Base-by-base conservation (phyloP, 2,329 filamentous ascomycete species). In the Cladosporium colombiae region DNA sequence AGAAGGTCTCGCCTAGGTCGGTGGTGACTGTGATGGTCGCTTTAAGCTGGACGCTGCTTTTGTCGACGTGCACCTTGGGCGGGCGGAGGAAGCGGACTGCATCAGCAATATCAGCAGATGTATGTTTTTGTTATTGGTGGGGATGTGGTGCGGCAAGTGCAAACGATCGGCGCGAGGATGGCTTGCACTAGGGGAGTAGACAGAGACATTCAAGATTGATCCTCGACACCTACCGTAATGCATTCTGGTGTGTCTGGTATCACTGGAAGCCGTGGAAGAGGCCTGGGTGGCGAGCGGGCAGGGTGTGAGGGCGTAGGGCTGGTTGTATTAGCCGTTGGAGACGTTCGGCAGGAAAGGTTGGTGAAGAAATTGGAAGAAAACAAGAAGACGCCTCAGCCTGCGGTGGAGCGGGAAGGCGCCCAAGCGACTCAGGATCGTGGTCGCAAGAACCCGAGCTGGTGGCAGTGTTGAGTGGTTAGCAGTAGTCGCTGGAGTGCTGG, bases 1-100 rank as follows among this genome's bases (percentile, higher is more conserved):
- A 81, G 72, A 89, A 89, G 0, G 82, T 82, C 71, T 90, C 88
- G 21, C 89, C 89, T 8, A 91, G 80, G 73, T 91, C 89, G 27
- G 88, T 90, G 13, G 88, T 89, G 72, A 91, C 83, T 46, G 88
- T 89, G 66, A 91, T 79, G 33, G 87, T 79, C 57, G 82, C 78
- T 67, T 79, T 83, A 65, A 87, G 76, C 18, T 76, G 74, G 65
- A 82, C 73, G 18, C 72, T 71, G 33, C 79, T 78, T 29, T 73
- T 66, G 63, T 81, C 78, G 66, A 77, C 75, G 50, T 75, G 72
- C 49, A 83, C 77, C 64, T 81, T 80, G 11, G 89, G 88, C 1
- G 85, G 79, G 72, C 90, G 91, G 70, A 91, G 81, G 71, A 91
- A 90, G 67, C 89, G 88, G 71, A 91, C 74, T 75, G 35, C 5